Conservation (phyloP, 768 basidiomycete genomes). For the Mycena sanguinolenta region DNA sequence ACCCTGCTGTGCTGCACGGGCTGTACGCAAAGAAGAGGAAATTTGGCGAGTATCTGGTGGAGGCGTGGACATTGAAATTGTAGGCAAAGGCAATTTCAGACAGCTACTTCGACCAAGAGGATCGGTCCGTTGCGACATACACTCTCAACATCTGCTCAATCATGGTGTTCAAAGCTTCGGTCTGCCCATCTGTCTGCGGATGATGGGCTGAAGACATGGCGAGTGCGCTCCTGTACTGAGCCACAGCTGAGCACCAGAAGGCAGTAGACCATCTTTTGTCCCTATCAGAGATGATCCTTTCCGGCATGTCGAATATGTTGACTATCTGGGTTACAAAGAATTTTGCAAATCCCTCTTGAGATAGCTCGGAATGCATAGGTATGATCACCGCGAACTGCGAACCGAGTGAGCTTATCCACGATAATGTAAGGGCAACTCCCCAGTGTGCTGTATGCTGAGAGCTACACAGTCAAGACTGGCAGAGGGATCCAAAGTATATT, state of each 20-base stretch:
- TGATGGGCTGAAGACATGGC: background rate
- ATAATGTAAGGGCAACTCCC: background rate
- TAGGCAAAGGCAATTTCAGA: background rate
- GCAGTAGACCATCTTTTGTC: background rate
- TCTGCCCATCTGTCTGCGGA: no score
- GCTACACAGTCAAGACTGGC: no score
- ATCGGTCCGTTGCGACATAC: no score
- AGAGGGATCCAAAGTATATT: no score
- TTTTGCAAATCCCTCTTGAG: background rate
- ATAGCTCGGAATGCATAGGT: background rate
- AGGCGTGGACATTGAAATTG: background rate
- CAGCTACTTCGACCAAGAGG: background rate
- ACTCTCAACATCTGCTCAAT: no score
- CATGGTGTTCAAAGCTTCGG: no score
- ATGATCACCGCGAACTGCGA: background rate
- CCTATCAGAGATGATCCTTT: background rate
- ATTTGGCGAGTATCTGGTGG: background rate
- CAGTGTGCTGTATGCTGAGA: no score
- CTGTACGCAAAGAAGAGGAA: no score
- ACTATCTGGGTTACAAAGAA: background rate
- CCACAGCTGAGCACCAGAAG: background rate
- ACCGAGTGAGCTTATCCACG: background rate
- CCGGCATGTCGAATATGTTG: background rate
- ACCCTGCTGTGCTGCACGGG: background rate
- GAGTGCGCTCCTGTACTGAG: background rate